These are phyloP conservation scores for Gymnopilus dilepis DNA, from an alignment of 768 basidiomycete species.

Conservation along the genomic window DNA sequence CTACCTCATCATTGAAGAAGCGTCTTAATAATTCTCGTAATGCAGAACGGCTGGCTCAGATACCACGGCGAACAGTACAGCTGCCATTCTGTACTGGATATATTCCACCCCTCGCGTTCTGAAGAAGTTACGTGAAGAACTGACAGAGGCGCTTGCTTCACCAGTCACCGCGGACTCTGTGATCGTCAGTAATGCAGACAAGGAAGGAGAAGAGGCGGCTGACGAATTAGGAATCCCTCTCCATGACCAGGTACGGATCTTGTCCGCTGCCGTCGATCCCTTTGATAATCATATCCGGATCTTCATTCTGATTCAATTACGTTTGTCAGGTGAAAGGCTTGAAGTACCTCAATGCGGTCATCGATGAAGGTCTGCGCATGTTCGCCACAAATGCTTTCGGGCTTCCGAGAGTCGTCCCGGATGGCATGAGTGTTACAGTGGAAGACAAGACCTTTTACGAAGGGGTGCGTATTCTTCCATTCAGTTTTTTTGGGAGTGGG, in stretches of 20 bases:
- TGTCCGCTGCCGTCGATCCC: no score
- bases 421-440: not conserved
- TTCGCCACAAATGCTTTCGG: conserved; percentile 12
- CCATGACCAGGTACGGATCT: conserved; percentile 4
- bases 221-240: conserved; percentile 1
- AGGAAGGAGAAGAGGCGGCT: not conserved
- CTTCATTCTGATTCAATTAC: not conserved
- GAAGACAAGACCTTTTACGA: conserved; percentile 8
- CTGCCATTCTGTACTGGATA: conserved; percentile 9
- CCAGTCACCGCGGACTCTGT: not conserved
- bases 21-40: no score
- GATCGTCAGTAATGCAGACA: not conserved
- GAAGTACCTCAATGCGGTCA: conserved; percentile 5
- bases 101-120: conserved; percentile 10
- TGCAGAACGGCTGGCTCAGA: conserved; percentile 9
- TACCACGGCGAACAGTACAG: conserved; percentile 11
- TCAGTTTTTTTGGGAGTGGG: not conserved
- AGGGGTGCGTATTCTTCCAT: not conserved
- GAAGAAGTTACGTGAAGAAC: not conserved
- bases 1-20: no score
- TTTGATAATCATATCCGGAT: not conserved
- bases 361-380: conserved; percentile 11
- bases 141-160: not conserved
- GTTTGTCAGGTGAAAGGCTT: conserved; percentile 1
- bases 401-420: not conserved